These are phyloP conservation scores for Colletotrichum lini DNA, from an alignment of 2,329 filamentous ascomycete species.

Conservation along the genomic window DNA sequence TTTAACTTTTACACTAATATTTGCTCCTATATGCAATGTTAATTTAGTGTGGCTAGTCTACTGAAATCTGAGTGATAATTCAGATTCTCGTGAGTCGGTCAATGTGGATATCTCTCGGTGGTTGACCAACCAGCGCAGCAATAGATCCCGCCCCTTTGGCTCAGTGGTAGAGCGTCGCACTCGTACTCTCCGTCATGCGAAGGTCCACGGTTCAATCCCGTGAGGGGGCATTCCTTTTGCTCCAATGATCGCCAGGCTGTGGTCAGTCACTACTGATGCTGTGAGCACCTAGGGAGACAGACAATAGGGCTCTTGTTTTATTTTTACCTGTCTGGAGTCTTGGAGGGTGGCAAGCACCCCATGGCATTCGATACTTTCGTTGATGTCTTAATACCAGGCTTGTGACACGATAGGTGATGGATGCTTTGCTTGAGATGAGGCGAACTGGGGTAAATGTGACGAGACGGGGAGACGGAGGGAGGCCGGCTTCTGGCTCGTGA, in stretches of 20 bases:
- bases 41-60: background rate
- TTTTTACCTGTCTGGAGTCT: no score
- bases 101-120: conserved; percentile 15
- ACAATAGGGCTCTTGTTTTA: no score
- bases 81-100: background rate
- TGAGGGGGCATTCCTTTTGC: conserved; percentile 33
- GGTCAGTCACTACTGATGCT: no score
- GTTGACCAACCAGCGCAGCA: background rate
- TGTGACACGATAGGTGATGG: no score
- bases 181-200: conserved; percentile 34
- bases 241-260: no score
- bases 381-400: no score
- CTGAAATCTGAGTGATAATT: background rate
- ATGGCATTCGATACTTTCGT: background rate
- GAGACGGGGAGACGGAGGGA: background rate
- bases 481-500: background rate
- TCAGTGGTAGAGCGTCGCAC: conserved; percentile 42
- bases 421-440: background rate
- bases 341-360: no score
- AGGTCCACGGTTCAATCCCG: conserved; percentile 42
- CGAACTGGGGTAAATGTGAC: background rate
- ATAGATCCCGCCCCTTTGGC: conserved; percentile 26
- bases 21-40: no score
- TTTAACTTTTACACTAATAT: background rate
- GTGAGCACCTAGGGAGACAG: no score